Evolutionary conservation across 2,329 filamentous ascomycete species (phyloP).

Genomic region (Nothophaeocryptopus gaeumannii): DNA sequence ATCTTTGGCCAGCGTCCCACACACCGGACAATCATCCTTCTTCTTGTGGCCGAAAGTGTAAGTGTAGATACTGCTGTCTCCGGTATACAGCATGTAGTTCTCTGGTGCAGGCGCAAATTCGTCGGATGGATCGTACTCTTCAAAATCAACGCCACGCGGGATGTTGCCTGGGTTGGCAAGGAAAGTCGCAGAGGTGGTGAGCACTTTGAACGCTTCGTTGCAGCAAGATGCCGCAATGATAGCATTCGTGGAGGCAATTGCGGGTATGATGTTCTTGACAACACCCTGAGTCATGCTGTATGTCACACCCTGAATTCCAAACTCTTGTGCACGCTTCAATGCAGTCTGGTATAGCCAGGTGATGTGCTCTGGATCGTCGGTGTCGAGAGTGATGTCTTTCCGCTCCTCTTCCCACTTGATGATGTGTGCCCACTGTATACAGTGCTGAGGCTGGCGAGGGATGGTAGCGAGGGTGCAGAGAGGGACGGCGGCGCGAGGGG

Average conservation of each 20-base stretch:
- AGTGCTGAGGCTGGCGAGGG: constrained; percentile 94
- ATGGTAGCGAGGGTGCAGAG: constrained; percentile 96
- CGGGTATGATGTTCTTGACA: constrained; percentile 98
- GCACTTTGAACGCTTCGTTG: constrained; percentile 95
- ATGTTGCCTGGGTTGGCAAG: constrained; percentile 64
- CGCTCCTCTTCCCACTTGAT: constrained; percentile 83
- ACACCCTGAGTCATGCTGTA: constrained; percentile 96
- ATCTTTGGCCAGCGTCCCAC: constrained; percentile 75
- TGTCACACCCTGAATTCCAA: constrained; percentile 86
- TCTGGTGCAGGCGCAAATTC: constrained; percentile 43
- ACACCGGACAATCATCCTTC: constrained; percentile 93
- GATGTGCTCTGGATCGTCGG: constrained; percentile 94
- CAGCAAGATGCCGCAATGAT: constrained; percentile 94
- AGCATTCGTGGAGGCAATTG: constrained; percentile 95
- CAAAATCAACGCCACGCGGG: constrained; percentile 23
- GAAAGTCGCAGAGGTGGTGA: constrained; percentile 74
- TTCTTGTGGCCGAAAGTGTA: constrained; percentile 95
- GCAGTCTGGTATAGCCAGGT: constrained; percentile 94
- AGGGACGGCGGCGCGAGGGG: constrained; percentile 92
- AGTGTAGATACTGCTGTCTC: constrained; percentile 92
- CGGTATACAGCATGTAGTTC: constrained; percentile 99
- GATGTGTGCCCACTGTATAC: constrained; percentile 97
- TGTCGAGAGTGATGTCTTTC: constrained; percentile 79
- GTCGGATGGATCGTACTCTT: constrained; percentile 22
- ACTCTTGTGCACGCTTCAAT: constrained; percentile 75